Conservation (phyloP, 352 stramenopile species). For the Detonula confervacea region DNA sequence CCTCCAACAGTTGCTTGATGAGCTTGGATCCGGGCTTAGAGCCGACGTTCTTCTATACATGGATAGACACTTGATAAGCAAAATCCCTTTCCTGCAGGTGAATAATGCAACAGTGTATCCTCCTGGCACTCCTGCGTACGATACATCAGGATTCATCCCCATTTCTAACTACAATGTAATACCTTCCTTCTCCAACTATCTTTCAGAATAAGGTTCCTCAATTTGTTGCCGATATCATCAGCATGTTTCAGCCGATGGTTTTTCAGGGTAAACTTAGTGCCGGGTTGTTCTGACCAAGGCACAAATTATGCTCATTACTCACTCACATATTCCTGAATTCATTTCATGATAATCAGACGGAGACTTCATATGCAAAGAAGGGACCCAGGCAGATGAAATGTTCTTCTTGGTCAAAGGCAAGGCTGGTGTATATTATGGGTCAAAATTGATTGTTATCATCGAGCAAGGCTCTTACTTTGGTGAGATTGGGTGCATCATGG, state of each 20-base stretch:
- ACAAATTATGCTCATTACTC: too few species aligned
- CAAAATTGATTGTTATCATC: conserved; percentile 41
- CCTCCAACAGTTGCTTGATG: too few species aligned
- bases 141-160: too few species aligned
- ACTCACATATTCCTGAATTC: too few species aligned
- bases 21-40: too few species aligned
- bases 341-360: too few species aligned
- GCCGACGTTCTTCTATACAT: conserved; percentile 15
- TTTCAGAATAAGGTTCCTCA: conserved; percentile 15
- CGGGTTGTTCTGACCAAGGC: too few species aligned
- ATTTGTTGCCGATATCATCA: conserved; percentile 21
- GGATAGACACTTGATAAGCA: conserved; percentile 13
- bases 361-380: conserved; percentile 35
- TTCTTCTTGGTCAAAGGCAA: conserved; percentile 45
- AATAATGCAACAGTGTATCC: too few species aligned
- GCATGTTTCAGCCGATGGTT: conserved; percentile 20
- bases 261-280: too few species aligned
- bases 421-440: conserved; percentile 36
- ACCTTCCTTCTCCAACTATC: too few species aligned
- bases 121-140: too few species aligned
- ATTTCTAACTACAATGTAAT: too few species aligned
- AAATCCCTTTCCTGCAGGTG: conserved; percentile 23
- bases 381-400: conserved; percentile 49
- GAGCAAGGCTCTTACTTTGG: conserved; percentile 46
- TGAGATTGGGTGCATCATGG: conserved; percentile 58